Conservation (phyloP, 2,329 filamentous ascomycete species). For the Amesomyces nigricolor region DNA sequence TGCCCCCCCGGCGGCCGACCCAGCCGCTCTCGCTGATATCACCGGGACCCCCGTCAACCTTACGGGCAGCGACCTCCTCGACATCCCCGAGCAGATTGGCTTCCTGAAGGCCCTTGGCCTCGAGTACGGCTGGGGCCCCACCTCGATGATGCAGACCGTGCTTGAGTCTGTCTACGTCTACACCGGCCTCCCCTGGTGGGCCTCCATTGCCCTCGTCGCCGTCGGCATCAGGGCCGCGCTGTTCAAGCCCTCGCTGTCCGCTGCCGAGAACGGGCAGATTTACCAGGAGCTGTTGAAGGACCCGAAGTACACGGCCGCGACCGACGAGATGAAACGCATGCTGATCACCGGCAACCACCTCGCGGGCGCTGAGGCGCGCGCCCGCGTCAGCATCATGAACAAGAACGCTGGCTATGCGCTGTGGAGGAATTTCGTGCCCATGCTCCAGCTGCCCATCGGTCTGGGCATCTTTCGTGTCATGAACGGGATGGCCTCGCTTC, state of each 20-base stretch:
- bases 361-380: slow-evolving; percentile 40
- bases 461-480: slow-evolving; percentile 77
- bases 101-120: slow-evolving; percentile 78
- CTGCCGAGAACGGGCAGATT: slow-evolving; percentile 57
- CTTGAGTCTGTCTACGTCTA: slow-evolving; percentile 81
- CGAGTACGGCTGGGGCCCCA: slow-evolving; percentile 80
- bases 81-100: slow-evolving; percentile 70
- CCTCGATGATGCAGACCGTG: slow-evolving; percentile 64
- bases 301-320: slow-evolving; percentile 48
- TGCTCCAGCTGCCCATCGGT: slow-evolving; percentile 61
- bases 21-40: slow-evolving; percentile 10
- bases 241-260: slow-evolving; percentile 58
- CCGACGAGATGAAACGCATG: slow-evolving; percentile 47
- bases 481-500: slow-evolving; percentile 66
- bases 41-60: slow-evolving; percentile 29
- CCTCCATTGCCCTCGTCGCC: slow-evolving; percentile 61
- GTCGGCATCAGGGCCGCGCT: slow-evolving; percentile 59
- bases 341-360: slow-evolving; percentile 40
- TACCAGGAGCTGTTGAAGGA: slow-evolving; percentile 52
- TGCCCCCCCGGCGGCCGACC: slow-evolving; percentile 9
- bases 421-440: slow-evolving; percentile 47
- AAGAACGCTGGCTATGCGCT: slow-evolving; percentile 49
- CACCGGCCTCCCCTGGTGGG: slow-evolving; percentile 75
- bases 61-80: slow-evolving; percentile 42
- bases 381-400: slow-evolving; percentile 47